Conservation (phyloP, 106 monocot species). For the Narthecium ossifragum region DNA sequence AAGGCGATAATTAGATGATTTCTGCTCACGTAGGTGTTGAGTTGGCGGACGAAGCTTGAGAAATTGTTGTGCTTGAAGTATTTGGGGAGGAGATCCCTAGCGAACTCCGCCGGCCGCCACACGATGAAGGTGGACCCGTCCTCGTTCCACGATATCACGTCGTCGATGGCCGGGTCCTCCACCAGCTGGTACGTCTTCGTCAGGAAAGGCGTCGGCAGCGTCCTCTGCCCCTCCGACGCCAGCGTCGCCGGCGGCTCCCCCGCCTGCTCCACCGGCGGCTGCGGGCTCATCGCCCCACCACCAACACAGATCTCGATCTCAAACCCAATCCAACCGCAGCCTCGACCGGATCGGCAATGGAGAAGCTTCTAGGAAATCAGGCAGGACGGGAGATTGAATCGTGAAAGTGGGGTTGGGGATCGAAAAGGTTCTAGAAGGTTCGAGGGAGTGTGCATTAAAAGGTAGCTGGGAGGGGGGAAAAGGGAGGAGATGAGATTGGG, state of each 20-base stretch:
- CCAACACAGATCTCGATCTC: slow-evolving; percentile 1
- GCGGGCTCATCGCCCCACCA: slow-evolving; percentile 6
- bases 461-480: not conserved
- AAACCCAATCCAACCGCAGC: no score
- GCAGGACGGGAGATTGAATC: not conserved
- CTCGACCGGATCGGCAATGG: no score
- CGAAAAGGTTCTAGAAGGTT: slow-evolving; percentile 25
- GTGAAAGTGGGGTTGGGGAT: not conserved
- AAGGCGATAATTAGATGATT: not conserved
- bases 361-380: no score
- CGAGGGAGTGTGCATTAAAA: slow-evolving; percentile 1
- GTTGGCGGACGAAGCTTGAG: slow-evolving; percentile 93
- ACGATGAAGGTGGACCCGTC: slow-evolving; percentile 88
- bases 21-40: slow-evolving; percentile 76
- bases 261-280: not conserved
- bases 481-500: not conserved
- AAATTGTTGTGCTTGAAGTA: slow-evolving; percentile 98
- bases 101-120: slow-evolving; percentile 92
- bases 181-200: slow-evolving; percentile 89
- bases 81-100: slow-evolving; percentile 76
- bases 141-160: slow-evolving; percentile 93
- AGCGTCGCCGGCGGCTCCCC: slow-evolving; percentile 1
- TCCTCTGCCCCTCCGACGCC: slow-evolving; percentile 30
- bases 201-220: slow-evolving; percentile 81
- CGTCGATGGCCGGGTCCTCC: slow-evolving; percentile 71